These are phyloP conservation scores for Paralagenidium karlingii DNA, from an alignment of 352 stramenopile species.

Conservation along the genomic window DNA sequence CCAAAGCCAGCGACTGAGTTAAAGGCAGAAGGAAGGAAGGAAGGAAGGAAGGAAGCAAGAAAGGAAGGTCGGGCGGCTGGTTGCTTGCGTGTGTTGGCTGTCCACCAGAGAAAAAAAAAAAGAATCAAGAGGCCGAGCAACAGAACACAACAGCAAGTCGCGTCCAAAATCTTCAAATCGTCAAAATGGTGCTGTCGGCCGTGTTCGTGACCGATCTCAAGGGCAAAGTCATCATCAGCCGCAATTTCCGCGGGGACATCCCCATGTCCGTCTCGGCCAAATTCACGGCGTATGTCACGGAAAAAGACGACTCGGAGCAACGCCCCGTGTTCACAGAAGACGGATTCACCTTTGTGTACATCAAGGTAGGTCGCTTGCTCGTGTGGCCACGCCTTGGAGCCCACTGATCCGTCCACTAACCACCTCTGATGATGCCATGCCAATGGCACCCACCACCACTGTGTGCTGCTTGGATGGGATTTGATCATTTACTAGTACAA, in stretches of 20 bases:
- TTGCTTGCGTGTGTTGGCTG: no score
- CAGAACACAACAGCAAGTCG: no score
- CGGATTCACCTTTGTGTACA: constrained; percentile 91
- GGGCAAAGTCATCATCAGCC: constrained; percentile 98
- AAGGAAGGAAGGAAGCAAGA: no score
- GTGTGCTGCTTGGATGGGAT: neutral
- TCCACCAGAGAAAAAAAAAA: no score
- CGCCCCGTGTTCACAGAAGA: constrained; percentile 90
- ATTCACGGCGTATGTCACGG: constrained; percentile 87
- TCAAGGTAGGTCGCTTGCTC: constrained; percentile 51
- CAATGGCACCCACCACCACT: neutral
- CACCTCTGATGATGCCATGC: neutral
- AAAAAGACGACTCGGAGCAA: constrained; percentile 91
- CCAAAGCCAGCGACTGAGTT: no score
- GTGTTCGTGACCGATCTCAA: constrained; percentile 99
- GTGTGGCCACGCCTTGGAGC: neutral
- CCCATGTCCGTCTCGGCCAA: constrained; percentile 86
- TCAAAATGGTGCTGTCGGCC: constrained; percentile 93
- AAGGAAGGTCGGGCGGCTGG: no score
- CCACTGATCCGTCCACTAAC: neutral
- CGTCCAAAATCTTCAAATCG: no score
- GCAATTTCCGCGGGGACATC: constrained; percentile 99
- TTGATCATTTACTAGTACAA: constrained; percentile 82
- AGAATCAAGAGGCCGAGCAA: no score
- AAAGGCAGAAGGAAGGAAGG: no score